Conservation (phyloP, 108 stramenopile genomes). For the Stephanodiscus minutulus region DNA sequence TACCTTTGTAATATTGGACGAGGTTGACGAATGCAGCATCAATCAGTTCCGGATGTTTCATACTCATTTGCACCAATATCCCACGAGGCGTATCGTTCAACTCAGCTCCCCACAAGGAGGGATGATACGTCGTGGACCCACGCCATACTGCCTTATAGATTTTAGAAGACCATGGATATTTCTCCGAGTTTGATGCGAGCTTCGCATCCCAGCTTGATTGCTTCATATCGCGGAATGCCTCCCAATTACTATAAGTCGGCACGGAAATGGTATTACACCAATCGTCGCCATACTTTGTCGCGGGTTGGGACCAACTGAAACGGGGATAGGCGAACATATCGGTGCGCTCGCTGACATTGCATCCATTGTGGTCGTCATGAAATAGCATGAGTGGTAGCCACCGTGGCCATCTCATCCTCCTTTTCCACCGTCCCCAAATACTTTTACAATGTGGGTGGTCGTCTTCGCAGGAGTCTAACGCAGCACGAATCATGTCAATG, state of each 20-base stretch:
- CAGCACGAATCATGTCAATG: neutral
- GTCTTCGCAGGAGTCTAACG: no score
- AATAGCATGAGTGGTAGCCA: neutral
- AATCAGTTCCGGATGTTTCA: constrained; percentile 28
- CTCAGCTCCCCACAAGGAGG: neutral
- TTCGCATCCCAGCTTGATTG: neutral
- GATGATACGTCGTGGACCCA: neutral
- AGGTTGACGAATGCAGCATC: constrained; percentile 32
- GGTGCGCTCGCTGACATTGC: neutral
- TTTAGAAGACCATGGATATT: constrained; percentile 6
- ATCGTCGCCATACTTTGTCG: neutral
- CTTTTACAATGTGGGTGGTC: no score
- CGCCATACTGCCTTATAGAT: neutral
- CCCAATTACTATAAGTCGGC: neutral
- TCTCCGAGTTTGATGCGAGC: neutral
- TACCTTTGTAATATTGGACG: constrained; percentile 1
- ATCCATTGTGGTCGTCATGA: neutral
- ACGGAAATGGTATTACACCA: neutral
- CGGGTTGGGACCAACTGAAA: neutral
- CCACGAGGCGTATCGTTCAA: constrained; percentile 25
- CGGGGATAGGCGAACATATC: neutral
- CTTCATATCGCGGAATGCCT: neutral
- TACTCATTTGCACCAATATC: constrained; percentile 25
- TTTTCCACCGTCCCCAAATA: neutral
- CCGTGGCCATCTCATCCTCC: neutral